Percentiles rank a stretch among this genome's conserved stretches.
These are phyloP conservation scores for Pythium phragmiticola DNA, from an alignment of 352 stramenopile species.

Conservation along the genomic window DNA sequence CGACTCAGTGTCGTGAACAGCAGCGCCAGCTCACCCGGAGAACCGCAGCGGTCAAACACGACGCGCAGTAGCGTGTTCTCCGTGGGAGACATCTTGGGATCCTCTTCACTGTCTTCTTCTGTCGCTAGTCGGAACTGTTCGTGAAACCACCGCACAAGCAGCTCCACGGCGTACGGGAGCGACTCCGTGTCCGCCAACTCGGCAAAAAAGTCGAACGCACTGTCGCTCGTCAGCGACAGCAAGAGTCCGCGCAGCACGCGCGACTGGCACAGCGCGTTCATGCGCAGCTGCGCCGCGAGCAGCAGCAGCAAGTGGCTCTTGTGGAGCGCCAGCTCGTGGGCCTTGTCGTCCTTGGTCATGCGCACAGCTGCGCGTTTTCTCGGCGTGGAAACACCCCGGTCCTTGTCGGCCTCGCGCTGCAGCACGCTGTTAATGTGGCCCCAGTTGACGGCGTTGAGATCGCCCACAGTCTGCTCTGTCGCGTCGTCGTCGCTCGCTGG, in stretches of 20 bases:
- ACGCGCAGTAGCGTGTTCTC: slow-evolving; percentile 50
- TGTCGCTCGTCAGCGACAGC: slow-evolving; percentile 54
- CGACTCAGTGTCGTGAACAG: slow-evolving; percentile 70
- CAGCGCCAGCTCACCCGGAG: slow-evolving; percentile 47
- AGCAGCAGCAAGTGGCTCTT: slow-evolving; percentile 71
- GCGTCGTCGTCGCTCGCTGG: slow-evolving; percentile 5
- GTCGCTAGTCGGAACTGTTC: slow-evolving; percentile 36
- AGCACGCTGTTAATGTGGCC: slow-evolving; percentile 63
- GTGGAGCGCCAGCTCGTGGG: slow-evolving; percentile 58
- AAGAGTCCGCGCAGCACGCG: slow-evolving; percentile 51
- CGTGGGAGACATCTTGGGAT: slow-evolving; percentile 26
- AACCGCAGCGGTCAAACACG: slow-evolving; percentile 47
- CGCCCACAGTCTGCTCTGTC: slow-evolving; percentile 11
- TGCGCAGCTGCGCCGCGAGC: slow-evolving; percentile 46
- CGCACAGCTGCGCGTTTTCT: slow-evolving; percentile 43
- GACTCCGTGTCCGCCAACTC: slow-evolving; percentile 33
- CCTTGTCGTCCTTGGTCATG: slow-evolving; percentile 65
- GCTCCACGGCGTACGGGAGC: slow-evolving; percentile 53
- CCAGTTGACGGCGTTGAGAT: slow-evolving; percentile 64
- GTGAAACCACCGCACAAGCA: slow-evolving; percentile 71
- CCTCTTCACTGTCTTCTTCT: background rate
- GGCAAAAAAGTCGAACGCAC: slow-evolving; percentile 41
- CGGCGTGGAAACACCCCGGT: background rate
- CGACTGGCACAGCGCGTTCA: slow-evolving; percentile 42
- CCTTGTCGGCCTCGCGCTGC: slow-evolving; percentile 30